Evolutionary conservation across 805 yeast genomes (phyloP).

Genomic region (Ogataea nitratoaversa): DNA sequence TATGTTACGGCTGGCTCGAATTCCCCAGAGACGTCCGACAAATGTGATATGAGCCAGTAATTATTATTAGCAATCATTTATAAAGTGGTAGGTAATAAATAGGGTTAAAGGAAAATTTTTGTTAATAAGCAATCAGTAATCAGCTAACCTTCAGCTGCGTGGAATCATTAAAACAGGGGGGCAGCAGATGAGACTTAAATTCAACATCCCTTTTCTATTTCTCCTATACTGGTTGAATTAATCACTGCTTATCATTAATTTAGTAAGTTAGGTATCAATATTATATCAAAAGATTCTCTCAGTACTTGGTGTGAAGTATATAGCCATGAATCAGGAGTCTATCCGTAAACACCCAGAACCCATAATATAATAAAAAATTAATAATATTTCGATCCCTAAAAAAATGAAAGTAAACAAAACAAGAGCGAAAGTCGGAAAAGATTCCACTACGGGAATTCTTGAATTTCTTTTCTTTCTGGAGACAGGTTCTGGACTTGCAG

Average conservation of each 20-base stretch:
- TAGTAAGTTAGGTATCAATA: no score
- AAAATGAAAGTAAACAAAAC: background rate
- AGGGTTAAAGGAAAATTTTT: background rate
- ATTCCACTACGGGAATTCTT: background rate
- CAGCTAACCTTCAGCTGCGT: background rate
- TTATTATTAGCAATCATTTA: no score
- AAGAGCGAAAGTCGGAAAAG: conserved; percentile 1
- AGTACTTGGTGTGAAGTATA: no score
- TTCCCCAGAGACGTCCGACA: no score
- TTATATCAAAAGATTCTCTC: no score
- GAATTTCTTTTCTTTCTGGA: background rate
- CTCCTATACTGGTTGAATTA: background rate
- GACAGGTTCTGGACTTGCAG: background rate
- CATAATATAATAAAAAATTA: no score
- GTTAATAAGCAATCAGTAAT: background rate
- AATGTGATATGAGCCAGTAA: background rate
- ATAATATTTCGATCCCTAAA: no score
- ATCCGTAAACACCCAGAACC: background rate
- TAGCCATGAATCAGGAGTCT: no score
- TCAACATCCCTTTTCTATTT: background rate
- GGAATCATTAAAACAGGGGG: no score
- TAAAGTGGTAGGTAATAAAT: background rate
- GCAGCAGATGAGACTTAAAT: no score
- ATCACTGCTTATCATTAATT: no score
- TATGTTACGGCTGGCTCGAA: no score